A percentile compares a stretch with the other conserved stretches of the same genome.
phyloP scores from a whole-genome alignment of 495 filamentous ascomycete species.

The Polyplosphaeria fusca region DNA sequence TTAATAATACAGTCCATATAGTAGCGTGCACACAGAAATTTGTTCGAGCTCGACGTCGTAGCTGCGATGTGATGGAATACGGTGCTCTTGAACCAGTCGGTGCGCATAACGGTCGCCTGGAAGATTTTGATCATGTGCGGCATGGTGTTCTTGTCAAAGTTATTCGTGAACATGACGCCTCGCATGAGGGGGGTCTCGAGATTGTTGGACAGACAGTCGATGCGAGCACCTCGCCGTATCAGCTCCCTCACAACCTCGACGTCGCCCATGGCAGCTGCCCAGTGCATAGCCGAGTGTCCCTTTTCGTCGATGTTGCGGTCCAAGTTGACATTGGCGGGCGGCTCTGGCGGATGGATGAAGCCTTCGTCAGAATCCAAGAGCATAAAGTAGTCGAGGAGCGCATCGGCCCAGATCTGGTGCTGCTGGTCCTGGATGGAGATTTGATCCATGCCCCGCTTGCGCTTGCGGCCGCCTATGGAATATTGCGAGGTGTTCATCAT shows the following conservation, averaged over 20 bases:
- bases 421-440: constrained; percentile 71
- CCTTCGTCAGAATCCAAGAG: constrained; percentile 67
- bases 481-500: constrained; percentile 65
- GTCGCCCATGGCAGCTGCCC: constrained; percentile 98
- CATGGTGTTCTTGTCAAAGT: constrained; percentile 86
- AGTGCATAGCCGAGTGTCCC: constrained; percentile 85
- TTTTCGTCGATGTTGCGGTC: constrained; percentile 87
- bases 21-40: constrained; percentile 79
- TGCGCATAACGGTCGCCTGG: constrained; percentile 66
- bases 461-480: constrained; percentile 67
- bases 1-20: constrained; percentile 90
- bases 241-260: constrained; percentile 83
- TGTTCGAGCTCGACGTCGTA: constrained; percentile 73
- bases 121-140: constrained; percentile 75
- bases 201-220: constrained; percentile 64
- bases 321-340: constrained; percentile 78
- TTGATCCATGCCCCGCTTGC: constrained; percentile 61
- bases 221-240: constrained; percentile 67
- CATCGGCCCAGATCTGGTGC: constrained; percentile 85
- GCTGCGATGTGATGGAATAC: constrained; percentile 90
- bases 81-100: constrained; percentile 74
- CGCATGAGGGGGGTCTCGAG: constrained; percentile 94
- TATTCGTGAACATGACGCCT: constrained; percentile 93
- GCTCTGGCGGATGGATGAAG: constrained; percentile 65
- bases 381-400: constrained; percentile 93